Conservation (phyloP, 495 filamentous ascomycete genomes). For the Podospora fimiseda region DNA sequence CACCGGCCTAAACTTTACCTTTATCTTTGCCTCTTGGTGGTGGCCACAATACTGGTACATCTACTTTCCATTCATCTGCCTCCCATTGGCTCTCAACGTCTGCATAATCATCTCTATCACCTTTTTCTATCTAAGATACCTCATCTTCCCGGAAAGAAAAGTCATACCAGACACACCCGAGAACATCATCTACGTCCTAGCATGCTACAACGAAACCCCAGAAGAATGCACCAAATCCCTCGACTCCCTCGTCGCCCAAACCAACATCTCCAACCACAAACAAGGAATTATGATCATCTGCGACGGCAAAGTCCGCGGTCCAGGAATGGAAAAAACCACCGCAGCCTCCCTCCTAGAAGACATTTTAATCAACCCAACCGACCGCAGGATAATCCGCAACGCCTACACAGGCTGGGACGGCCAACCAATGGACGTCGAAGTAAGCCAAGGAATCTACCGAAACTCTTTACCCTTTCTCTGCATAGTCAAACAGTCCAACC, state of each 20-base stretch:
- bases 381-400: neutral
- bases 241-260: neutral
- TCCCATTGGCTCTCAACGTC: neutral
- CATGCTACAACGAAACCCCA: neutral
- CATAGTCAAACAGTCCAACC: neutral
- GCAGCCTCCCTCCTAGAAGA: neutral
- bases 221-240: neutral
- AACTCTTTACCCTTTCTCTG: neutral
- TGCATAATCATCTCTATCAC: neutral
- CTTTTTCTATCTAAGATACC: neutral
- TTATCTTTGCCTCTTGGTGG: neutral
- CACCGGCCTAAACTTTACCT: neutral
- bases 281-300: neutral
- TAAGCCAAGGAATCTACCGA: neutral
- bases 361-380: slow-evolving; percentile 4
- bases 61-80: neutral
- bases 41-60: neutral
- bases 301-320: neutral
- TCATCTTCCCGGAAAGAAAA: neutral
- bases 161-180: neutral
- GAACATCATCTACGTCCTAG: neutral
- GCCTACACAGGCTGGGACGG: neutral
- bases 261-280: neutral
- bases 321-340: neutral
- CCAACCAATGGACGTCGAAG: neutral